A percentile compares a stretch with the other conserved stretches of the same genome.
Evolutionary conservation across 2,329 filamentous ascomycete species (phyloP).

Genomic region (Arthrobotrys pseudoclavata): DNA sequence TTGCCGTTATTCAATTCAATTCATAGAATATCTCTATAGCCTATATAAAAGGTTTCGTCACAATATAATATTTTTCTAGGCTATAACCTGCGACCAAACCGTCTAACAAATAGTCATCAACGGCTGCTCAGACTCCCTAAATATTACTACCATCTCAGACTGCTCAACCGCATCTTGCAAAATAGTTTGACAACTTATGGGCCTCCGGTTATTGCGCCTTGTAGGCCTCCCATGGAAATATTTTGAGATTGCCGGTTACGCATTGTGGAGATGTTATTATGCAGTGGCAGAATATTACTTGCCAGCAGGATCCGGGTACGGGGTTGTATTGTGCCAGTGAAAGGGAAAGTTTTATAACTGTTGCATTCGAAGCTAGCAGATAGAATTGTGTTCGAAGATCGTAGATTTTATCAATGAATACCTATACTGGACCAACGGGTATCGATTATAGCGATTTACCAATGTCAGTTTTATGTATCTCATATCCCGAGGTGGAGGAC

Average conservation of each 20-base stretch:
- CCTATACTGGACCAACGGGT: conserved; percentile 5
- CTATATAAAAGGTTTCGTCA: no score
- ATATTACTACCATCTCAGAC: not conserved
- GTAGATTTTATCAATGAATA: conserved; percentile 7
- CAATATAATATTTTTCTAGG: no score
- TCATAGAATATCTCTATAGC: no score
- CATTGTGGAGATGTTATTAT: conserved; percentile 1
- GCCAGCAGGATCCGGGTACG: conserved; percentile 3
- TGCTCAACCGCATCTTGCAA: conserved; percentile 2
- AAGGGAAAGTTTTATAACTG: not conserved
- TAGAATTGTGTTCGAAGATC: not conserved
- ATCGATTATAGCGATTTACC: conserved; percentile 18
- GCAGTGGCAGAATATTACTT: conserved; percentile 20
- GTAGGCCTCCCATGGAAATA: conserved; percentile 5
- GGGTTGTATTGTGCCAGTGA: conserved; percentile 21
- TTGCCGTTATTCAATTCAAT: no score
- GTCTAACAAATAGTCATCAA: no score
- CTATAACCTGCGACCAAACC: no score
- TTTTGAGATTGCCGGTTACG: conserved; percentile 1
- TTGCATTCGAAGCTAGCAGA: not conserved
- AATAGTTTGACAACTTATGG: not conserved
- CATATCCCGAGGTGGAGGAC: conserved; percentile 6
- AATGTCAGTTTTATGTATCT: conserved; percentile 6
- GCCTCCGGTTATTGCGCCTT: not conserved
- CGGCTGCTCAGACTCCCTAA: no score